Conservation (phyloP, 208 protist species). For the Perkinsela sp. region DNA sequence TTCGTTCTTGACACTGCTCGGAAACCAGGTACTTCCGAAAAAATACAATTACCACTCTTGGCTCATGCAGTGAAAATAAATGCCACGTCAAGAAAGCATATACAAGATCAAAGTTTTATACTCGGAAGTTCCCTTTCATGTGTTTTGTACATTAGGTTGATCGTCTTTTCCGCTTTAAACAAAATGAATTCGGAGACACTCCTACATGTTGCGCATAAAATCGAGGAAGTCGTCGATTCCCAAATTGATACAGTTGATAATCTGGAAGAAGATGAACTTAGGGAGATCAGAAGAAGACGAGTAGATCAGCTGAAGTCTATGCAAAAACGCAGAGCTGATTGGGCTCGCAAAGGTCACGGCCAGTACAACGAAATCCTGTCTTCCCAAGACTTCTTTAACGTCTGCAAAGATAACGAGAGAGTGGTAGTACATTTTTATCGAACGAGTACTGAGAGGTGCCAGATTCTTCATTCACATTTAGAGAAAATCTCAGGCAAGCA, state of each 20-base stretch:
- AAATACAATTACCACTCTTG: too few relatives aligned
- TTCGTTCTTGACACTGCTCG: too few relatives aligned
- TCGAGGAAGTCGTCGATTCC: constrained; percentile 50
- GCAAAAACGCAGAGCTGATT: constrained; percentile 23
- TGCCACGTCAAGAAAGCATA: too few relatives aligned
- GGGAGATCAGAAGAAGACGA: constrained; percentile 23
- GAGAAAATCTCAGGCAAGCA: constrained; percentile 27
- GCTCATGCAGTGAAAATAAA: too few relatives aligned
- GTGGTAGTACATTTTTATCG: constrained; percentile 66
- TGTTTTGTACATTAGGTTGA: too few relatives aligned
- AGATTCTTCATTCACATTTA: constrained; percentile 55
- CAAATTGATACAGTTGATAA: constrained; percentile 40
- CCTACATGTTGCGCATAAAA: constrained; percentile 33
- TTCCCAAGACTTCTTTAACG: constrained; percentile 48
- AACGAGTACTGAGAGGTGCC: constrained; percentile 29
- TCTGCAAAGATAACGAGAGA: constrained; percentile 32
- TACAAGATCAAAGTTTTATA: too few relatives aligned
- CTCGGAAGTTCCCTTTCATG: too few relatives aligned
- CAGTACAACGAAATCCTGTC: constrained; percentile 27
- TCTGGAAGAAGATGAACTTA: constrained; percentile 61
- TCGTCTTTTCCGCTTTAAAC: too few relatives aligned
- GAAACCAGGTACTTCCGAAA: too few relatives aligned
- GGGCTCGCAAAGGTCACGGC: constrained; percentile 52
- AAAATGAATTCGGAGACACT: too few relatives aligned
- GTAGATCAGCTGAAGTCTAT: constrained; percentile 38